Base-by-base conservation (phyloP, 1,284 basidiomycete genomes). In the Cronartium quercuum region DNA sequence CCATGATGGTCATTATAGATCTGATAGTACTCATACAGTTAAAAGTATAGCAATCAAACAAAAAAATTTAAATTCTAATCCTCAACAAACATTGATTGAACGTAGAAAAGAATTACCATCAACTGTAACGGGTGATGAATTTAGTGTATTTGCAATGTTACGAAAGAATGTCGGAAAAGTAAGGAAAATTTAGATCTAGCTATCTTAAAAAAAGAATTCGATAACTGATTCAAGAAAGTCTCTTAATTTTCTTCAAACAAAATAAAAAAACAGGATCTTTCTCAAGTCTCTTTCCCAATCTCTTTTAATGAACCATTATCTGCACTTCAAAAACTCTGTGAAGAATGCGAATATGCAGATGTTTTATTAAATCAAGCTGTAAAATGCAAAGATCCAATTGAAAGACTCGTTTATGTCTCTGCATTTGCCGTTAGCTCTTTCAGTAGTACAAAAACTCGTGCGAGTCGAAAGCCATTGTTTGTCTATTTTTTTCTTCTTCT, bases 161-260 rank as follows among this genome's bases (percentile, higher is more conserved):
- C 92, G 92, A 83, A 95, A 94, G 83, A 95, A 93, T 80, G 90
- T 96, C 64, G 92, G 92, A 74, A 94, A 93, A 85, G 91, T 90
- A 77, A 74, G 81, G 9, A 21, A 21, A 18, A 18, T 42, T 37
- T 40, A 1, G 2, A 15, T 21, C 34, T 37, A 1, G 1, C 18
- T 24, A 10, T 24, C 21, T 60, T 10, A 12, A 12, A 60, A 60
- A 42, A 18, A 13, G 7, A 55, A 18, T 34, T 67, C 4, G 18
- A 6, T 42, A n/a, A 35, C 51, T 58, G 60, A 18, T 75, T 40
- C n/a, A 21, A 13, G 70, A 38, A 42, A 10, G 1, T 15, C 10
- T 15, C 29, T 66, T 2, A 37, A 2, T 21, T 12, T 47, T 42
- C 13, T 34, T 34, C 29, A 29, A 29, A 29, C 29, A 29, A 29